Base-by-base conservation (phyloP, 2,329 filamentous ascomycete species). In the Chaetomiaceae sp. region DNA sequence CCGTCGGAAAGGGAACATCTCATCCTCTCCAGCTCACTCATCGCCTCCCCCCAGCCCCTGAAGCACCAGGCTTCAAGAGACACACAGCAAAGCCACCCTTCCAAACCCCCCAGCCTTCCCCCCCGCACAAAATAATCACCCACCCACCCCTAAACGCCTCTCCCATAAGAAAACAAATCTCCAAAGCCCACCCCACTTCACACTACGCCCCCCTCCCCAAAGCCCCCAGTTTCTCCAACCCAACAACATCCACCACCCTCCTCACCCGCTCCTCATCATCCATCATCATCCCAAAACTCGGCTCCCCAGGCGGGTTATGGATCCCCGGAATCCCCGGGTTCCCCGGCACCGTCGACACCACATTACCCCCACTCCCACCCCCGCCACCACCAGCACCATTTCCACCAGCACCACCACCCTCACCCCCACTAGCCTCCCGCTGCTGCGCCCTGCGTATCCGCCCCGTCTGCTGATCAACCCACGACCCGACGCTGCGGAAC, bases 391-490 rank as follows among this genome's bases (percentile, higher is more conserved):
- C 2, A 46, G 42, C 19, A 33, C 71, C 4, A 5, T 17, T 16
- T n/a, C 17, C 12, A 9, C 34, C 10, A 5, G n/a, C n/a, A n/a
- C n/a, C 20, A n/a, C 12, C 13, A n/a, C 12, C 17, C 12, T 6
- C 17, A 3, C 19, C 25, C 14, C 6, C n/a, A 5, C 31, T n/a
- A n/a, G n/a, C 16, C 6, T 20, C 42, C 10, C 48, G 66, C 0
- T 71, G 69, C 3, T 73, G 73, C 2, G 72, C 73, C 21, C 74
- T 70, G 59, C 73, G 73, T 25, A 81, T 63, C 3, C 79, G 73
- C 2, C 75, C 75, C 8, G 75, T 76, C 64, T 86, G 82, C 61
- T 86, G 81, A 57, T 76, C 75, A 2, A 86, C 82, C 83, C 83
- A 86, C 25, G 79, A 83, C 50, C 71, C 74, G 50, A 86, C 71